phyloP scores from a whole-genome alignment of 2,329 filamentous ascomycete species.

The Phyllosticta citriasiana region DNA sequence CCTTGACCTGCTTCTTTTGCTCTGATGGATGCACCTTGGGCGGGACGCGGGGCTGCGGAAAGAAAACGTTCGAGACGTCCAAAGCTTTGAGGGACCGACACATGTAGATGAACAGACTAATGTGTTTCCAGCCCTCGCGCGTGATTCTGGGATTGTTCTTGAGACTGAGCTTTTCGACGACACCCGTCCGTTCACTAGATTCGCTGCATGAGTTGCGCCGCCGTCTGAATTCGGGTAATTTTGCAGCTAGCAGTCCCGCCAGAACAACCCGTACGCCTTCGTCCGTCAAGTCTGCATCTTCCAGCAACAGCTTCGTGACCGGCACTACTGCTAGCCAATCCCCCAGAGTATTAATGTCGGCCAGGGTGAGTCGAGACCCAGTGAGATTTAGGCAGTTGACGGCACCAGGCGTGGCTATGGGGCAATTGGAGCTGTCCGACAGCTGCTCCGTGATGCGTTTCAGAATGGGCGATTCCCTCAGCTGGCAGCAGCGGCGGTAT shows the following conservation, averaged over 20 bases:
- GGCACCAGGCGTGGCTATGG: slow-evolving; percentile 56
- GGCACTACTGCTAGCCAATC: slow-evolving; percentile 93
- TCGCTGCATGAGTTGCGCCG: slow-evolving; percentile 15
- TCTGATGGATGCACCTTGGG: slow-evolving; percentile 29
- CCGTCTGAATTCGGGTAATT: slow-evolving; percentile 50
- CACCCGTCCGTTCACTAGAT: slow-evolving; percentile 48
- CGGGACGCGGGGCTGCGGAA: slow-evolving; percentile 45
- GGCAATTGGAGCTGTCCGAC: slow-evolving; percentile 55
- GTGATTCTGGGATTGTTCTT: slow-evolving; percentile 85
- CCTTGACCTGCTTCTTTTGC: slow-evolving; percentile 9
- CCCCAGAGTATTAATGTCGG: slow-evolving; percentile 76
- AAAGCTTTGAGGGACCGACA: slow-evolving; percentile 77
- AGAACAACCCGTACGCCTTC: slow-evolving; percentile 80
- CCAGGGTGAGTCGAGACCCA: slow-evolving; percentile 71
- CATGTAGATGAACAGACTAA: slow-evolving; percentile 82
- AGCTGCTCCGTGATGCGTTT: slow-evolving; percentile 90
- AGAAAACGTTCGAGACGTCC: slow-evolving; percentile 75
- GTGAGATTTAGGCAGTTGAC: slow-evolving; percentile 76
- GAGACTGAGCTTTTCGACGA: slow-evolving; percentile 76
- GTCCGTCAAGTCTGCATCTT: slow-evolving; percentile 79
- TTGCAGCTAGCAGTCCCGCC: slow-evolving; percentile 74
- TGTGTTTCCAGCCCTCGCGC: slow-evolving; percentile 79
- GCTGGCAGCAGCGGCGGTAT: slow-evolving; percentile 86
- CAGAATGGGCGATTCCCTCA: slow-evolving; percentile 83
- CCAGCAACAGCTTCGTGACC: slow-evolving; percentile 73